These are phyloP conservation scores for Fusarium vanettenii DNA, from an alignment of 2,329 filamentous ascomycete genomes.

Conservation along the genomic window DNA sequence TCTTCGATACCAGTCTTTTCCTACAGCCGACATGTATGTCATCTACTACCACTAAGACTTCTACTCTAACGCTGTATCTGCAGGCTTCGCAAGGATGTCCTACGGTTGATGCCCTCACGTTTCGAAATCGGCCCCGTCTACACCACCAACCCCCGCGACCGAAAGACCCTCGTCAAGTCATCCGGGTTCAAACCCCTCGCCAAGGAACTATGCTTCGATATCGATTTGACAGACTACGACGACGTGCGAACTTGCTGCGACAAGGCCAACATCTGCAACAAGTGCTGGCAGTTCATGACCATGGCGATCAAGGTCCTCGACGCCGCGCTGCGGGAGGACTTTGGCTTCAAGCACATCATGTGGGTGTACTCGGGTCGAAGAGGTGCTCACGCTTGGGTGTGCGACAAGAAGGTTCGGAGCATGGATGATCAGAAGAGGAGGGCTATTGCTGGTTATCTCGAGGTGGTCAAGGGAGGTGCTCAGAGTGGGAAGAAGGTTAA, in stretches of 20 bases:
- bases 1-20: conserved; percentile 84
- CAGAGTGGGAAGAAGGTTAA: conserved; percentile 91
- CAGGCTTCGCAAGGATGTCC: conserved; percentile 89
- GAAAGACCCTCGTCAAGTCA: conserved; percentile 85
- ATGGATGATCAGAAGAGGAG: conserved; percentile 88
- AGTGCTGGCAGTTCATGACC: conserved; percentile 97
- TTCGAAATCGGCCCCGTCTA: conserved; percentile 99
- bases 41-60: too few species aligned
- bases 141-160: conserved; percentile 90
- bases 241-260: conserved; percentile 95
- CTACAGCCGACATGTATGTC: conserved; percentile 63
- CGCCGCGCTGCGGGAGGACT: conserved; percentile 87
- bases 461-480: conserved; percentile 87
- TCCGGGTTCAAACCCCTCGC: conserved; percentile 86
- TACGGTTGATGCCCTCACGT: conserved; percentile 87
- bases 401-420: conserved; percentile 84
- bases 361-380: conserved; percentile 98
- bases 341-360: conserved; percentile 95
- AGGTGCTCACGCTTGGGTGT: conserved; percentile 98
- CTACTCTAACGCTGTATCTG: conserved; percentile 7
- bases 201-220: conserved; percentile 98
- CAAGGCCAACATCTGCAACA: conserved; percentile 91
- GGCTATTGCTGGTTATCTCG: conserved; percentile 89
- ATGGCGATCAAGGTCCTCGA: conserved; percentile 98
- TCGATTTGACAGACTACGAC: conserved; percentile 99